Percentiles rank a stretch among this genome's conserved stretches.
Conservation (phyloP, 78 protist species). For the slime mould (Dictyostelium discoideum) region DNA sequence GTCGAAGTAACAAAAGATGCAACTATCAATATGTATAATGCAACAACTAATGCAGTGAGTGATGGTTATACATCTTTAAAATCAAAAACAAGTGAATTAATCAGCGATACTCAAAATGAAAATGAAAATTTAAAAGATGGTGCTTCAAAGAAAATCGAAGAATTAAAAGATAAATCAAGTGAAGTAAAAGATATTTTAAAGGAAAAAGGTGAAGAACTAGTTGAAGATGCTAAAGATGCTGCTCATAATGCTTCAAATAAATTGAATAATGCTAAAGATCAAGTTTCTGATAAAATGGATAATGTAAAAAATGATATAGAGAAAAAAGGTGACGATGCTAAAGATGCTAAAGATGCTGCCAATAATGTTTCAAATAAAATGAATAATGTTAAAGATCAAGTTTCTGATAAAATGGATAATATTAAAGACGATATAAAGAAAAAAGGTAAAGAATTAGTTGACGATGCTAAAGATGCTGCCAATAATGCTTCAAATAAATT, state of each 20-base stretch:
- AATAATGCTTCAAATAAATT: not conserved
- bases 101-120: not conserved
- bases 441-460: not conserved
- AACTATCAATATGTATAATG: not conserved
- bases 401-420: not conserved
- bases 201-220: not conserved
- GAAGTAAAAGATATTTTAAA: not conserved
- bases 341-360: not conserved
- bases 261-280: not conserved
- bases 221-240: not conserved
- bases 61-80: not conserved
- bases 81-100: not conserved
- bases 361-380: not conserved
- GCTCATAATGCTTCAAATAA: not conserved
- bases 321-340: not conserved
- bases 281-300: not conserved
- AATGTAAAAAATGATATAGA: not conserved
- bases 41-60: not conserved
- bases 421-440: not conserved
- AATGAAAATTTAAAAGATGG: not conserved
- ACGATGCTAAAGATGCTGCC: not conserved
- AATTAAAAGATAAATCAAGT: not conserved
- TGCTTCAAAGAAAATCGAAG: not conserved
- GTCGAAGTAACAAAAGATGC: not conserved
- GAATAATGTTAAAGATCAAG: not conserved